phyloP scores from a whole-genome alignment of 441 rosid species.

The Biscutella auriculata region DNA sequence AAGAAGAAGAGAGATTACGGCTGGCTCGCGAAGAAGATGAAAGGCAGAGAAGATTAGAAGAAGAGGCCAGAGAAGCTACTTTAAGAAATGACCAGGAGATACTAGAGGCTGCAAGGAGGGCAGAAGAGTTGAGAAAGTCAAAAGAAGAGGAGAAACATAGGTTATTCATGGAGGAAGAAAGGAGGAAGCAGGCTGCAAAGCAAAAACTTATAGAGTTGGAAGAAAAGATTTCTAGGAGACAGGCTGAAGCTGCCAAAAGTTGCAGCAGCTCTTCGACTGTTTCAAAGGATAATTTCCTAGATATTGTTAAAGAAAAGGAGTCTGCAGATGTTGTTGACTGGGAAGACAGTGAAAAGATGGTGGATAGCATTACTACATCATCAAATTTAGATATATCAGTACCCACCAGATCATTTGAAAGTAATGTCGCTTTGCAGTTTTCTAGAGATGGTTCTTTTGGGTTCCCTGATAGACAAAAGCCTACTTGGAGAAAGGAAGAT shows the following conservation, averaged over 20 bases:
- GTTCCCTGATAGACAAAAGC: constrained; percentile 47
- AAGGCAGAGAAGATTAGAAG: constrained; percentile 55
- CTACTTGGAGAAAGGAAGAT: constrained; percentile 66
- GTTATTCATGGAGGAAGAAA: constrained; percentile 78
- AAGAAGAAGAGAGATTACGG: constrained; percentile 76
- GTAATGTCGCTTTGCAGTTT: constrained; percentile 34
- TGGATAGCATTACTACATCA: constrained; percentile 72
- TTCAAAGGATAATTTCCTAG: constrained; percentile 39
- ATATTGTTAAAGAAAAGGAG: constrained; percentile 39
- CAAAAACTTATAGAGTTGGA: constrained; percentile 90
- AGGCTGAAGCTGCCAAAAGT: constrained; percentile 40
- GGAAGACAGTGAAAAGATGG: constrained; percentile 89
- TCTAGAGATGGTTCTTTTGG: constrained; percentile 47
- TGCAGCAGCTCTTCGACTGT: constrained; percentile 34
- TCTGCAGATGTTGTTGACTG: constrained; percentile 53
- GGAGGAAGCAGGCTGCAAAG: constrained; percentile 92
- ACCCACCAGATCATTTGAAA: constrained; percentile 44
- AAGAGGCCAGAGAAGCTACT: constrained; percentile 80
- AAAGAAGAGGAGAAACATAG: constrained; percentile 86
- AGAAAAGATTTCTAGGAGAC: constrained; percentile 81
- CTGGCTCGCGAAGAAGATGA: constrained; percentile 74
- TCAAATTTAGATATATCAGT: constrained; percentile 58
- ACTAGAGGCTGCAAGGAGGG: constrained; percentile 54
- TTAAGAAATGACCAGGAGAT: constrained; percentile 85
- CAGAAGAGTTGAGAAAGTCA: constrained; percentile 70